Percentiles rank a stretch among this genome's conserved stretches.
Evolutionary conservation across 495 filamentous ascomycete species (phyloP).

Genomic region (Trichoderma orchidacearum): DNA sequence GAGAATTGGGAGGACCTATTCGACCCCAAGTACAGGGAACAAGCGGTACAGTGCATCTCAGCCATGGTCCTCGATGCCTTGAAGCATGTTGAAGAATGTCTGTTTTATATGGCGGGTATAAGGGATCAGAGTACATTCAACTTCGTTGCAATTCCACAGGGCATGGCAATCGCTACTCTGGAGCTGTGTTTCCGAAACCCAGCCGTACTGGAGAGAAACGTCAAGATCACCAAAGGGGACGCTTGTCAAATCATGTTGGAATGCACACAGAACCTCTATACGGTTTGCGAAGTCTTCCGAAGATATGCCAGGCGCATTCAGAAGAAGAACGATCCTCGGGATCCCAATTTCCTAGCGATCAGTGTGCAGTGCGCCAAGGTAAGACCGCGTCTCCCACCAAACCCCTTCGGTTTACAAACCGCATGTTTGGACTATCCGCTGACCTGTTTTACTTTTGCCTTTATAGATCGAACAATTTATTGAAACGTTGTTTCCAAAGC

Average conservation of each 20-base stretch:
- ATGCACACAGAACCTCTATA: slow-evolving; percentile 74
- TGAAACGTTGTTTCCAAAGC: slow-evolving; percentile 78
- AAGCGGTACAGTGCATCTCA: slow-evolving; percentile 76
- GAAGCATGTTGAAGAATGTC: slow-evolving; percentile 76
- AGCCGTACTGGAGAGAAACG: slow-evolving; percentile 67
- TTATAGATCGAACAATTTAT: slow-evolving; percentile 91
- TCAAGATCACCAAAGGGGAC: slow-evolving; percentile 95
- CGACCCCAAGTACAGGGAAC: slow-evolving; percentile 62
- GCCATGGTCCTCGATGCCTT: slow-evolving; percentile 90
- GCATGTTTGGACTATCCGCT: neutral
- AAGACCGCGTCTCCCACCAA: slow-evolving; percentile 11
- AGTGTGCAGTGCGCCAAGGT: slow-evolving; percentile 84
- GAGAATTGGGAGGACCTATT: slow-evolving; percentile 82
- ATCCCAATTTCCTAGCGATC: slow-evolving; percentile 89
- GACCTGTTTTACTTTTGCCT: neutral
- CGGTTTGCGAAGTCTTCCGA: slow-evolving; percentile 69
- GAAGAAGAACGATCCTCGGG: slow-evolving; percentile 86
- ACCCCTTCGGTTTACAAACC: no score
- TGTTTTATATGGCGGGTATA: slow-evolving; percentile 94
- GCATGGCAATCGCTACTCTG: slow-evolving; percentile 93
- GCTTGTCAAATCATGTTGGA: slow-evolving; percentile 85
- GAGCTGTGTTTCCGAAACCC: slow-evolving; percentile 89
- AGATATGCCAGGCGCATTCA: slow-evolving; percentile 67
- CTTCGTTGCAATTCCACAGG: slow-evolving; percentile 95
- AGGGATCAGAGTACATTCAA: slow-evolving; percentile 99